Conservation (phyloP, 2,329 filamentous ascomycete species). For the Colletotrichum nymphaeae region DNA sequence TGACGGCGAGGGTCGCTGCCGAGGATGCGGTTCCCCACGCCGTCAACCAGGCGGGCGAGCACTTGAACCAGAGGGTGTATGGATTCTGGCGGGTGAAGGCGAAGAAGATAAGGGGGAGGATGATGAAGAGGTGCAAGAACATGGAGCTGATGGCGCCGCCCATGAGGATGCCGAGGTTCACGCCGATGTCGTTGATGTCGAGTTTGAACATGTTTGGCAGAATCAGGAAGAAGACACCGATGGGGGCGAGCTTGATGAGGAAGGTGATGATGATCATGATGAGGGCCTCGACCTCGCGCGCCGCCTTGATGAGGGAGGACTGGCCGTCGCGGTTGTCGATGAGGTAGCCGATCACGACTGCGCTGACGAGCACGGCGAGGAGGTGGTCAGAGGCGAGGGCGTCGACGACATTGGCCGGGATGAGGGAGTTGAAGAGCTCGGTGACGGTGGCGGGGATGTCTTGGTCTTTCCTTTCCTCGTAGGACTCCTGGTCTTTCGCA, state of each 20-base stretch:
- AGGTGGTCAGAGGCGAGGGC: conserved; percentile 59
- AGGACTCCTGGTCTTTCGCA: conserved; percentile 44
- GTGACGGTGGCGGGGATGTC: conserved; percentile 56
- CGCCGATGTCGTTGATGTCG: conserved; percentile 58
- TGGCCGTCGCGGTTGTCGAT: conserved; percentile 50
- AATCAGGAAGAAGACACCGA: conserved; percentile 66
- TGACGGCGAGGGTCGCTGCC: conserved; percentile 63
- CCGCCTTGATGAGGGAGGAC: conserved; percentile 53
- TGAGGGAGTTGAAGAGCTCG: conserved; percentile 60
- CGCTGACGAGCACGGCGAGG: conserved; percentile 58
- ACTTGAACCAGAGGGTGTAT: conserved; percentile 59
- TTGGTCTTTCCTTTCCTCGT: conserved; percentile 47
- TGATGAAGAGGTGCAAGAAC: conserved; percentile 57
- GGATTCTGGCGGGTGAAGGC: conserved; percentile 56
- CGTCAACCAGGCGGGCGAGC: conserved; percentile 63
- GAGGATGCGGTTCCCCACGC: conserved; percentile 66
- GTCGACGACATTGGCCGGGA: conserved; percentile 60
- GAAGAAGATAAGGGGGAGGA: conserved; percentile 57
- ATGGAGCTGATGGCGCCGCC: conserved; percentile 58
- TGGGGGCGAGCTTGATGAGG: conserved; percentile 60
- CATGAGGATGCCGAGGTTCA: conserved; percentile 62
- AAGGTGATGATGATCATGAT: conserved; percentile 58
- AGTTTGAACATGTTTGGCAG: conserved; percentile 62
- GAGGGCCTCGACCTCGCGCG: conserved; percentile 60
- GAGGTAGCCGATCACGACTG: conserved; percentile 59